Conservation (phyloP, 1,284 basidiomycete species). For the Erythrobasidium hasegawianum region DNA sequence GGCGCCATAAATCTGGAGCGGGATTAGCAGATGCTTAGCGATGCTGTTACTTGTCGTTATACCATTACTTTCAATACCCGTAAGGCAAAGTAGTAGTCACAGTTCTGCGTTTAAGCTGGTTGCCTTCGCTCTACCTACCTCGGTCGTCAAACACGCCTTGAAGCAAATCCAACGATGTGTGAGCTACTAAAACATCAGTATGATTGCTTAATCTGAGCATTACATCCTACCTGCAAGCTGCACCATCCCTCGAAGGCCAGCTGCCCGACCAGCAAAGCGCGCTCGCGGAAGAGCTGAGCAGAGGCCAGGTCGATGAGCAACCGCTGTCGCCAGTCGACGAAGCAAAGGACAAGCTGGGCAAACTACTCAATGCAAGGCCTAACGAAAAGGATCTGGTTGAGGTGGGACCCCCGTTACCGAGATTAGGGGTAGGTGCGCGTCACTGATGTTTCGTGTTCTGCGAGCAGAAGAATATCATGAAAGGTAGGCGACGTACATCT, state of each 20-base stretch:
- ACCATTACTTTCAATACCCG: not conserved
- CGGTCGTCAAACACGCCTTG: no score
- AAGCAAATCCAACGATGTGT: no score
- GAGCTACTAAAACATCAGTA: no score
- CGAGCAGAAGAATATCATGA: constrained; percentile 63
- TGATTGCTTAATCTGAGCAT: not conserved
- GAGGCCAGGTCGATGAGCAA: constrained; percentile 26
- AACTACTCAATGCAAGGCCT: constrained; percentile 58
- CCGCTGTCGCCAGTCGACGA: constrained; percentile 35
- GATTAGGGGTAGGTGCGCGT: not conserved
- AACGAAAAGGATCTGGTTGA: constrained; percentile 64
- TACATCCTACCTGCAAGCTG: not conserved
- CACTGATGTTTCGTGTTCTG: not conserved
- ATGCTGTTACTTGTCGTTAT: not conserved
- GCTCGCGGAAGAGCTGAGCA: constrained; percentile 23
- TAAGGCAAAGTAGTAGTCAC: not conserved
- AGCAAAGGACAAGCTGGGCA: constrained; percentile 57
- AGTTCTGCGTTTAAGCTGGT: no score
- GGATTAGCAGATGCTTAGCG: not conserved
- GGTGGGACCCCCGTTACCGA: constrained; percentile 1
- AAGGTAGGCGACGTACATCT: constrained; percentile 55
- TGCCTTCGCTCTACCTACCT: no score
- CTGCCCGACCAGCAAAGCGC: not conserved
- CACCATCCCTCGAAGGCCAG: constrained; percentile 4
- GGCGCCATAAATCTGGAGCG: constrained; percentile 7